Conservation (phyloP, 148 eudicot genomes). For the Euryodendron excelsum region DNA sequence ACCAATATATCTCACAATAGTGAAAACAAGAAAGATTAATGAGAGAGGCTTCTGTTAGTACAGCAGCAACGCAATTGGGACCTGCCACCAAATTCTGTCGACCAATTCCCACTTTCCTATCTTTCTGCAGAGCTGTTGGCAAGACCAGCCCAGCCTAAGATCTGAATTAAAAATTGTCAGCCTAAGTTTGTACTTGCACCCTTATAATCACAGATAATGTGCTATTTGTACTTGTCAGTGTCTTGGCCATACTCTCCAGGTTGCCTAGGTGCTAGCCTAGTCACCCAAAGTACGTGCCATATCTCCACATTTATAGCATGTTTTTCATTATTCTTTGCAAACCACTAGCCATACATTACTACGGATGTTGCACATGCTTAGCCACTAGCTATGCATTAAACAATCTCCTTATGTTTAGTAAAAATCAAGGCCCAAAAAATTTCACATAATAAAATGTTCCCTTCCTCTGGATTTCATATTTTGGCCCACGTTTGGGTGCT, state of each 20-base stretch:
- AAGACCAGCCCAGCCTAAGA: neutral
- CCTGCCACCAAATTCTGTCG: neutral
- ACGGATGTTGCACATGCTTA: no score
- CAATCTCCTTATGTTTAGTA: no score
- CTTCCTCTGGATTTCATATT: no score
- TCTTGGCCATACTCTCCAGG: neutral
- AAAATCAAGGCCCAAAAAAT: no score
- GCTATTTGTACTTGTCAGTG: neutral
- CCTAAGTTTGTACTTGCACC: neutral
- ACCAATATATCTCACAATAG: neutral
- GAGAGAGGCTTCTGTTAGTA: neutral
- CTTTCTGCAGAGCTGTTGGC: neutral
- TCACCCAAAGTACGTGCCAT: neutral
- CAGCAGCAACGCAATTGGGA: neutral
- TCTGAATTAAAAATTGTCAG: neutral
- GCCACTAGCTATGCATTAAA: no score
- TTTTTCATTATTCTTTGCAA: neutral
- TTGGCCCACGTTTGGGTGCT: no score
- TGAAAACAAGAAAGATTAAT: neutral
- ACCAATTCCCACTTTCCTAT: neutral
- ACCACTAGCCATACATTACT: neutral
- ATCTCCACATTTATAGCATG: neutral
- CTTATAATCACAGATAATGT: neutral
- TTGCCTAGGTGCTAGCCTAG: neutral
- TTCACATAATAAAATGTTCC: no score